Evolutionary conservation across 176 grass and related monocot species (phyloP).

Genomic region (Avena atlantica): DNA sequence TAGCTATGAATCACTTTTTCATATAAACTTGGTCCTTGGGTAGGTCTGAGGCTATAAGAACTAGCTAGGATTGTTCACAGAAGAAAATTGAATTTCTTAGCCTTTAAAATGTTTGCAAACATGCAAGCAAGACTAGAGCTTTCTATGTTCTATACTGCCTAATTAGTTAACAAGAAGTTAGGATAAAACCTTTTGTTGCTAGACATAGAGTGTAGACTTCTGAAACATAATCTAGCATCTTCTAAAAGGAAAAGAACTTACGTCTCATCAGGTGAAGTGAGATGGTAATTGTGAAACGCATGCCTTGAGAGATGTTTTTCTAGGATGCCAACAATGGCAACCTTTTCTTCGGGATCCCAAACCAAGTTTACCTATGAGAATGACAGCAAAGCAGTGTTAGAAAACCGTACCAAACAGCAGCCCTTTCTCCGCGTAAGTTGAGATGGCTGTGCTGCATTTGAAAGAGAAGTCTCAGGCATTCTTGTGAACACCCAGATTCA

Average conservation of each 20-base stretch:
- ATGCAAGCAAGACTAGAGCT: too few relatives aligned
- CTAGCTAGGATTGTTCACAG: too few relatives aligned
- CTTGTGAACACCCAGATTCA: neutral
- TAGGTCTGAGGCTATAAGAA: neutral
- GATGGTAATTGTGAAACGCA: constrained; percentile 95
- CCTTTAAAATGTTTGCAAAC: too few relatives aligned
- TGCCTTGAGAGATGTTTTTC: constrained; percentile 74
- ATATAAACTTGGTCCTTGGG: neutral
- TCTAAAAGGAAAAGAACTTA: constrained; percentile 45
- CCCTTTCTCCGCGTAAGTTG: neutral
- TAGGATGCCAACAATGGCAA: constrained; percentile 84
- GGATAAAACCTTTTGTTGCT: too few relatives aligned
- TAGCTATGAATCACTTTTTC: neutral
- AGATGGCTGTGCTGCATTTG: neutral
- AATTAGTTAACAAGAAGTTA: too few relatives aligned
- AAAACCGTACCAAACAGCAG: constrained; percentile 1
- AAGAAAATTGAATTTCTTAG: too few relatives aligned
- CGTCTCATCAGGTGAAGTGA: constrained; percentile 90
- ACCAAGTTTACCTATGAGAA: constrained; percentile 69
- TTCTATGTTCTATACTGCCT: too few relatives aligned
- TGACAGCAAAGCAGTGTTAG: constrained; percentile 10
- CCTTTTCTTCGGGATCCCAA: constrained; percentile 73
- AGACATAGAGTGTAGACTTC: too few relatives aligned
- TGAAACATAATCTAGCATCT: constrained; percentile 16
- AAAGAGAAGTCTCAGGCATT: neutral